Conservation (phyloP, 176 grass and related monocot species). For the Ensete ventricosum region DNA sequence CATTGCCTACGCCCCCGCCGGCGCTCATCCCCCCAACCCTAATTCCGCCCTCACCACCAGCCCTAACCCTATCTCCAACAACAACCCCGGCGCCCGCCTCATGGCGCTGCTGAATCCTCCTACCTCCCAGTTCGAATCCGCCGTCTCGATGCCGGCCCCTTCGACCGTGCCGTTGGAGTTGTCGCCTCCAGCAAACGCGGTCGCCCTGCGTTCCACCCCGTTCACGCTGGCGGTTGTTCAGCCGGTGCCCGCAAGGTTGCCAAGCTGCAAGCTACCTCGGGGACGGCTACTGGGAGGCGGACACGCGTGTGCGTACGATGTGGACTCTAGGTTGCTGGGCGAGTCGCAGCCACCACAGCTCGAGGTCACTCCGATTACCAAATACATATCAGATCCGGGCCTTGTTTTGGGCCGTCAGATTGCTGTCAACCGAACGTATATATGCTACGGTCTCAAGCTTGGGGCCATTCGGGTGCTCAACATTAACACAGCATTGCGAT, state of each 20-base stretch:
- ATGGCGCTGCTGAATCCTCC: constrained; percentile 71
- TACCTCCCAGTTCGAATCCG: constrained; percentile 42
- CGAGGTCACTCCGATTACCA: constrained; percentile 93
- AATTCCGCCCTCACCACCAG: constrained; percentile 20
- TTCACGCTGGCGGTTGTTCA: constrained; percentile 16
- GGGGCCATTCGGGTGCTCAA: constrained; percentile 88
- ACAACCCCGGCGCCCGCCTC: constrained; percentile 48
- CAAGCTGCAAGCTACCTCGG: constrained; percentile 70
- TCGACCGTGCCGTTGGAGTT: constrained; percentile 24
- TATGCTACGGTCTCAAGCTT: constrained; percentile 81
- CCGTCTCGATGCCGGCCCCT: constrained; percentile 37
- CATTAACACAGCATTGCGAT: constrained; percentile 78
- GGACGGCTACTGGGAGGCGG: constrained; percentile 50
- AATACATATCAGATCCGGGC: constrained; percentile 83
- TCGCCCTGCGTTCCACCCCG: constrained; percentile 30
- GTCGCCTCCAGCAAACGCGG: constrained; percentile 1
- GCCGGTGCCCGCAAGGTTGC: constrained; percentile 46
- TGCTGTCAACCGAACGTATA: constrained; percentile 76
- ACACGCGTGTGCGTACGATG: constrained; percentile 50
- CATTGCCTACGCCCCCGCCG: constrained; percentile 27
- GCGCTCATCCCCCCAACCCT: constrained; percentile 17
- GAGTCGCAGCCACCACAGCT: constrained; percentile 71
- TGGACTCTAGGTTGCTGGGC: constrained; percentile 67
- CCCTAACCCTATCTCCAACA: constrained; percentile 2
- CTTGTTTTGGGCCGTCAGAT: constrained; percentile 81